Percentiles rank a stretch among this genome's conserved stretches.
Evolutionary conservation across 108 stramenopile genomes (phyloP).

Genomic region (Cyclostephanos invisitatus): DNA sequence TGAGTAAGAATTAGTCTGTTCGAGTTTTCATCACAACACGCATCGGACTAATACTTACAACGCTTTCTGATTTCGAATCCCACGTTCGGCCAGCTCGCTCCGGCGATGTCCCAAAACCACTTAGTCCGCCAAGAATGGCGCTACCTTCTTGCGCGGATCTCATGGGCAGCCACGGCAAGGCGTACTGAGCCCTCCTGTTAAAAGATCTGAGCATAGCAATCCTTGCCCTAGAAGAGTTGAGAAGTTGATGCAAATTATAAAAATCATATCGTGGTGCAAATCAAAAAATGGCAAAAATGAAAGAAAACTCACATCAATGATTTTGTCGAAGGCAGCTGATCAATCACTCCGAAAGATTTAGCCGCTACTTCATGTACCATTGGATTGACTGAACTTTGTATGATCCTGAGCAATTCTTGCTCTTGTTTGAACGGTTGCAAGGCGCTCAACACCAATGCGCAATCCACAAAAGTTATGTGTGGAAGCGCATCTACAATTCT

Average conservation of each 20-base stretch:
- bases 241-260: background rate
- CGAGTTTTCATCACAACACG: constrained; percentile 1
- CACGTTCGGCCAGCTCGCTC: constrained; percentile 68
- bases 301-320: constrained; percentile 48
- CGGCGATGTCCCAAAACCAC: constrained; percentile 78
- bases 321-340: constrained; percentile 47
- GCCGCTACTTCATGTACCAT: constrained; percentile 59
- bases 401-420: constrained; percentile 4
- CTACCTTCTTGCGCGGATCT: constrained; percentile 84
- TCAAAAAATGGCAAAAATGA: background rate
- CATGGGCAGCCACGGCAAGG: constrained; percentile 77
- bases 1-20: background rate
- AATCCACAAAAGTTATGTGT: constrained; percentile 59
- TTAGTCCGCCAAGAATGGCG: constrained; percentile 71
- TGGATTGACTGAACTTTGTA: constrained; percentile 35
- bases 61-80: constrained; percentile 32
- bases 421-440: constrained; percentile 7
- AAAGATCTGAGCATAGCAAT: constrained; percentile 77
- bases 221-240: constrained; percentile 45
- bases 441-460: constrained; percentile 55
- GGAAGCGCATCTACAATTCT: constrained; percentile 58
- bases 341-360: constrained; percentile 23
- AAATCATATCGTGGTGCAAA: background rate
- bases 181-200: constrained; percentile 68
- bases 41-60: constrained; percentile 13